Percentiles rank a stretch among this genome's conserved stretches.
These are phyloP conservation scores for Mycena floridula DNA, from an alignment of 768 basidiomycete genomes.

Conservation along the genomic window DNA sequence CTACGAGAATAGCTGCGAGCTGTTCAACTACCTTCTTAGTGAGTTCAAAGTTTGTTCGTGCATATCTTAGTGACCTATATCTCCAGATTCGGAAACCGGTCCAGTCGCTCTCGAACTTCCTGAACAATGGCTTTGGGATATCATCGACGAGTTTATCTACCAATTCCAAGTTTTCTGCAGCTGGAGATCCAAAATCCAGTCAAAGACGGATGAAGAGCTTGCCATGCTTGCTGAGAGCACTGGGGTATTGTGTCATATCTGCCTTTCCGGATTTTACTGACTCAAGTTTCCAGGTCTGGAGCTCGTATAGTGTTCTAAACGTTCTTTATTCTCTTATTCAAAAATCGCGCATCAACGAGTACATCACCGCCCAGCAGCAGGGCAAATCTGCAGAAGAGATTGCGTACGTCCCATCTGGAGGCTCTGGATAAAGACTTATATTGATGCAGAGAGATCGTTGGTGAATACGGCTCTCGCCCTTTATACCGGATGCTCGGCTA, in stretches of 20 bases:
- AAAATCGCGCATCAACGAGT: slow-evolving; percentile 93
- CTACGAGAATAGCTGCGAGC: slow-evolving; percentile 95
- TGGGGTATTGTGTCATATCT: slow-evolving; percentile 28
- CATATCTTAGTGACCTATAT: slow-evolving; percentile 1
- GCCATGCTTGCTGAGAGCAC: slow-evolving; percentile 72
- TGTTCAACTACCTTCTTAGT: slow-evolving; percentile 98
- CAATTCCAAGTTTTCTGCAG: slow-evolving; percentile 96
- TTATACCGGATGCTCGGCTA: slow-evolving; percentile 95
- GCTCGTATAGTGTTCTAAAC: slow-evolving; percentile 96
- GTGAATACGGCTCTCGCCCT: slow-evolving; percentile 86
- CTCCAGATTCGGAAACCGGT: slow-evolving; percentile 74
- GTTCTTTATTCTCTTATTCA: slow-evolving; percentile 98
- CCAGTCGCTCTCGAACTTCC: slow-evolving; percentile 92
- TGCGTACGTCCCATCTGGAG: slow-evolving; percentile 45
- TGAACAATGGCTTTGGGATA: slow-evolving; percentile 98
- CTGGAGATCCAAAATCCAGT: slow-evolving; percentile 80
- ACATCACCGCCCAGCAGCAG: slow-evolving; percentile 74
- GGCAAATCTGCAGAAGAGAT: slow-evolving; percentile 82
- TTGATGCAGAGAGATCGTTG: slow-evolving; percentile 63
- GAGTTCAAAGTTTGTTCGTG: slow-evolving; percentile 23
- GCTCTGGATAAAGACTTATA: background rate
- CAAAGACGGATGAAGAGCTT: slow-evolving; percentile 88
- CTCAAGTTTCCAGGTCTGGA: slow-evolving; percentile 67
- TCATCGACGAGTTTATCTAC: slow-evolving; percentile 96
- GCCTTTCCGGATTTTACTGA: slow-evolving; percentile 2